phyloP scores from a whole-genome alignment of 108 stramenopile species.

The Cyclotella kingstonii region DNA sequence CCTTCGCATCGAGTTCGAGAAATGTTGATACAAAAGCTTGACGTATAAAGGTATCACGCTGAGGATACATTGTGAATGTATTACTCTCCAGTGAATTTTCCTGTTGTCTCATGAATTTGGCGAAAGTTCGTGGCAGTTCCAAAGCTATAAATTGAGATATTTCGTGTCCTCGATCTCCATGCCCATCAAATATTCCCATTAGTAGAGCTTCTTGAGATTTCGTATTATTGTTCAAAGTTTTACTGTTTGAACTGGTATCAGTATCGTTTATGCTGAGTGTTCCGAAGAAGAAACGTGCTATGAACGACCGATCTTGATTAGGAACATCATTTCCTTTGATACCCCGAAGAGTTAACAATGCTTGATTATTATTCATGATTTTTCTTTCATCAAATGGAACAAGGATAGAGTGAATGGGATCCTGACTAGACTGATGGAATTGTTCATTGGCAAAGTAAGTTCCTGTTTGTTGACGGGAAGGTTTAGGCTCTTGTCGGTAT shows the following conservation, averaged over 20 bases:
- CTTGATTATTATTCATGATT: constrained; percentile 2
- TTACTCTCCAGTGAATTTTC: not conserved
- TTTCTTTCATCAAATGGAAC: too few relatives aligned
- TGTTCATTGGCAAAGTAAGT: too few relatives aligned
- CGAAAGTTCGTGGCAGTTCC: constrained; percentile 51
- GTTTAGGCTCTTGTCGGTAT: too few relatives aligned
- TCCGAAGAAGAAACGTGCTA: not conserved
- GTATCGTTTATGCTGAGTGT: not conserved
- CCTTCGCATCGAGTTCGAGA: constrained; percentile 53
- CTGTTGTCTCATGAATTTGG: constrained; percentile 33
- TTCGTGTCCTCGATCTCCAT: constrained; percentile 61
- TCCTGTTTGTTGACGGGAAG: too few relatives aligned
- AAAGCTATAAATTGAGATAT: constrained; percentile 51
- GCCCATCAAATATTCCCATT: constrained; percentile 77
- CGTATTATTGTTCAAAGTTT: not conserved
- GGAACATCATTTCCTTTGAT: not conserved
- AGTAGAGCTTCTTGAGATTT: constrained; percentile 33
- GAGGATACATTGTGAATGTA: too few relatives aligned
- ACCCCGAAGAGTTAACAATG: not conserved
- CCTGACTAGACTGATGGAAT: too few relatives aligned
- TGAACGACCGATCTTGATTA: constrained; percentile 9
- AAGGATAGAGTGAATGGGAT: too few relatives aligned
- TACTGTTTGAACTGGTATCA: not conserved
- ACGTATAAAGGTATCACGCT: constrained; percentile 19
- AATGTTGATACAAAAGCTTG: constrained; percentile 47